phyloP scores from a whole-genome alignment of 441 rosid genomes.

The Cnidoscolus chayamansa region DNA sequence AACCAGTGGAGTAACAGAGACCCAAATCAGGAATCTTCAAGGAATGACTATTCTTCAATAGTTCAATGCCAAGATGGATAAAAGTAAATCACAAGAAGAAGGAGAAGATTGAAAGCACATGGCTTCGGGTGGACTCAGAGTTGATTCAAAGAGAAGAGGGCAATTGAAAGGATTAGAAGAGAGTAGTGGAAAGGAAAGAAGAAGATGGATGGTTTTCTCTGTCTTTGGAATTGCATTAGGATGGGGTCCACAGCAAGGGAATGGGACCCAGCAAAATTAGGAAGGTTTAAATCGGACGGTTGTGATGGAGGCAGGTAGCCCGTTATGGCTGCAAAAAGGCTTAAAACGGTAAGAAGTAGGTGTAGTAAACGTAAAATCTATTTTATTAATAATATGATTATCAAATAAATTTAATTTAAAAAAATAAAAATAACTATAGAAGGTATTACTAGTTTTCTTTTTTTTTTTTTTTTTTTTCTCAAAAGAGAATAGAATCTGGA shows the following conservation, averaged over 20 bases:
- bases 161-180: constrained; percentile 19
- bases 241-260: constrained; percentile 22
- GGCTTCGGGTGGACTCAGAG: constrained; percentile 40
- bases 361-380: neutral
- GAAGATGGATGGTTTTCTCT: constrained; percentile 16
- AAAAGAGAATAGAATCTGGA: constrained; percentile 21
- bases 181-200: neutral
- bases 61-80: neutral
- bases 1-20: neutral
- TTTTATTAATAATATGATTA: too few relatives aligned
- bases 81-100: neutral
- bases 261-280: constrained; percentile 18
- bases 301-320: constrained; percentile 19
- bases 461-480: too few relatives aligned
- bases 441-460: too few relatives aligned
- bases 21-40: constrained; percentile 31
- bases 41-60: constrained; percentile 14
- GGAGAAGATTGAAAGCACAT: constrained; percentile 1
- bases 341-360: constrained; percentile 20
- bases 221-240: constrained; percentile 2
- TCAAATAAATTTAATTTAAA: too few relatives aligned
- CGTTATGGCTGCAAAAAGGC: constrained; percentile 25
- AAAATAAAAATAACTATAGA: too few relatives aligned
- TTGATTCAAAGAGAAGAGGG: neutral
- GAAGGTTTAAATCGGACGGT: constrained; percentile 23